These are phyloP conservation scores for Phyllosticta capitalensis DNA, from an alignment of 2,329 filamentous ascomycete genomes.

Conservation along the genomic window DNA sequence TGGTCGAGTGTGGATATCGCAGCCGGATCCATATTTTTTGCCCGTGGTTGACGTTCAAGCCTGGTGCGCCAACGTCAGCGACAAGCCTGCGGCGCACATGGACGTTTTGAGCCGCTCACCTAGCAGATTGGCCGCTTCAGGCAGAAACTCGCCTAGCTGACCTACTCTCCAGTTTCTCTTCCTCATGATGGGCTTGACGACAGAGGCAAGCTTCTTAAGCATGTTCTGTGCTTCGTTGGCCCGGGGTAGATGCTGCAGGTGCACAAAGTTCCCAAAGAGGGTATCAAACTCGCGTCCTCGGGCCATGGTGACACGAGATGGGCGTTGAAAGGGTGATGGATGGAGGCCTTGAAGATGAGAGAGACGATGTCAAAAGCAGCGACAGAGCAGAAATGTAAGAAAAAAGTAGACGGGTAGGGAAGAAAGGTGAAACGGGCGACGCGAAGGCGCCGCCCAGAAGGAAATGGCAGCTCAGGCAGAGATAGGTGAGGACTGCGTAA, in stretches of 20 bases:
- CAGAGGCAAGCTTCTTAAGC: constrained; percentile 71
- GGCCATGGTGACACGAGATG: neutral
- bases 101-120: constrained; percentile 37
- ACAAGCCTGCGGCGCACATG: neutral
- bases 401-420: neutral
- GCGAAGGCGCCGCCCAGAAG: neutral
- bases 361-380: too few species aligned
- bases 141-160: constrained; percentile 77
- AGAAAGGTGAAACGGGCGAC: neutral
- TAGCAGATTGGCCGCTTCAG: constrained; percentile 60
- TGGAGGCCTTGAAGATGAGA: neutral
- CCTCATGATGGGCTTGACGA: constrained; percentile 93
- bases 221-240: constrained; percentile 42
- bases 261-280: constrained; percentile 42
- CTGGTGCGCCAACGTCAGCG: constrained; percentile 22
- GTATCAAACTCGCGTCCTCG: constrained; percentile 33
- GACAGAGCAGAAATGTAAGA: neutral
- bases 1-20: constrained; percentile 63
- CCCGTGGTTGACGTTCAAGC: constrained; percentile 68
- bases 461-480: neutral
- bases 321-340: neutral
- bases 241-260: constrained; percentile 36
- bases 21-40: constrained; percentile 74
- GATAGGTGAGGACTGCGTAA: neutral
- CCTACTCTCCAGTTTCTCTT: constrained; percentile 72